phyloP scores from a whole-genome alignment of 441 rosid genomes.

The Jatropha podagrica region DNA sequence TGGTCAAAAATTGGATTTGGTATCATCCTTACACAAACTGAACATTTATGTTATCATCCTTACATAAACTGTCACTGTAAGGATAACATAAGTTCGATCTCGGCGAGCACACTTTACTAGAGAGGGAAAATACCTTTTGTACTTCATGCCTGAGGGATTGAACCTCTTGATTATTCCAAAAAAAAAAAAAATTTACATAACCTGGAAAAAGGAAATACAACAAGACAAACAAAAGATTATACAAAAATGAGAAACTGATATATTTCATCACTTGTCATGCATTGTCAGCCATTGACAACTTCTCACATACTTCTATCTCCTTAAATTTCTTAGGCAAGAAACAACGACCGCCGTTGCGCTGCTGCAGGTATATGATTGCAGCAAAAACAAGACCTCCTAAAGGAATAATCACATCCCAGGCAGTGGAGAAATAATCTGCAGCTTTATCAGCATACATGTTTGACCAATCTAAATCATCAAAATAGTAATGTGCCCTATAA shows the following conservation, averaged over 20 bases:
- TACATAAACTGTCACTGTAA: no score
- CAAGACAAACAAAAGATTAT: no score
- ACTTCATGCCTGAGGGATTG: no score
- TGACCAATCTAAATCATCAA: slow-evolving; percentile 20
- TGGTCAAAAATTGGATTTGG: no score
- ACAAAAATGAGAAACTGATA: not conserved
- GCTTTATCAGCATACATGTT: slow-evolving; percentile 44
- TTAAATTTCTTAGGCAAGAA: slow-evolving; percentile 57
- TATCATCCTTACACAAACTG: no score
- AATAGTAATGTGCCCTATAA: slow-evolving; percentile 48
- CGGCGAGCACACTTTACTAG: no score
- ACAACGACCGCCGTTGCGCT: slow-evolving; percentile 62
- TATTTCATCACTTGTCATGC: not conserved
- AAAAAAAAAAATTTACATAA: no score
- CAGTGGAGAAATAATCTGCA: slow-evolving; percentile 66
- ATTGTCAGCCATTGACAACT: slow-evolving; percentile 32
- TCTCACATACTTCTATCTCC: slow-evolving; percentile 48
- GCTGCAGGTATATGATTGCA: slow-evolving; percentile 62
- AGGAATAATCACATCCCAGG: slow-evolving; percentile 72
- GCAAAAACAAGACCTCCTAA: slow-evolving; percentile 50
- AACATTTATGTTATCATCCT: no score
- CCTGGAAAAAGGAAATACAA: no score
- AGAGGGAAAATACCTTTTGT: no score
- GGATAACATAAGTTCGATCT: no score
- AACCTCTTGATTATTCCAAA: no score